phyloP scores from a whole-genome alignment of 306 rosid genomes.

The Trifolium dubium region DNA sequence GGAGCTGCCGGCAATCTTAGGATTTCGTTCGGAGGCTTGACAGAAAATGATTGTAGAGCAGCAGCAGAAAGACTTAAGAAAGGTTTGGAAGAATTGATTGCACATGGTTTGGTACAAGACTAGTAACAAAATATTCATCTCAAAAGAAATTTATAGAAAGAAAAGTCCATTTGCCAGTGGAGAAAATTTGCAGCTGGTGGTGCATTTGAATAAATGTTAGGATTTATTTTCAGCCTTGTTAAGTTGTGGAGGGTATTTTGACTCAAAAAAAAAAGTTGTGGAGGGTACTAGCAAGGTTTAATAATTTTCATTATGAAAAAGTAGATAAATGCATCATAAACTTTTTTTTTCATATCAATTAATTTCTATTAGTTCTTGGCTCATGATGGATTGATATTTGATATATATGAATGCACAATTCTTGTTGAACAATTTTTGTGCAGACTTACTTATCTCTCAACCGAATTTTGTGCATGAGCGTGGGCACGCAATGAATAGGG shows the following conservation, averaged over 20 bases:
- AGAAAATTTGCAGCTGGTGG: slow-evolving; percentile 47
- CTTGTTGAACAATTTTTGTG: too few species aligned
- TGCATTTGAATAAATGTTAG: slow-evolving; percentile 54
- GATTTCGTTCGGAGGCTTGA: slow-evolving; percentile 87
- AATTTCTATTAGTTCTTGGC: background rate
- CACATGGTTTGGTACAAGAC: slow-evolving; percentile 64
- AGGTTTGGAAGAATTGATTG: slow-evolving; percentile 79
- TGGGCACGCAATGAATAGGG: background rate
- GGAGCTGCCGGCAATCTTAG: slow-evolving; percentile 81
- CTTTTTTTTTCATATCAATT: slow-evolving; percentile 23
- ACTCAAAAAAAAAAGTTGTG: too few species aligned
- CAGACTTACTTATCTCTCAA: background rate
- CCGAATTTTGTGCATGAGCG: background rate
- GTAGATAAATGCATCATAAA: slow-evolving; percentile 36
- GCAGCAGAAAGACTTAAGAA: slow-evolving; percentile 78
- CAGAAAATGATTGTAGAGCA: slow-evolving; percentile 72
- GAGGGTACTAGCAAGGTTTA: slow-evolving; percentile 15
- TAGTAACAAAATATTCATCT: slow-evolving; percentile 10
- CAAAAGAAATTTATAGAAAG: slow-evolving; percentile 21
- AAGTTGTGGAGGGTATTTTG: background rate
- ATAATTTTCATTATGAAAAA: slow-evolving; percentile 32
- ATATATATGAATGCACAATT: background rate
- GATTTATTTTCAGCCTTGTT: slow-evolving; percentile 27
- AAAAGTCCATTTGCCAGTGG: slow-evolving; percentile 37
- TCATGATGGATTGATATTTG: background rate